Conservation (phyloP, 768 basidiomycete genomes). For the Suillus sp. region DNA sequence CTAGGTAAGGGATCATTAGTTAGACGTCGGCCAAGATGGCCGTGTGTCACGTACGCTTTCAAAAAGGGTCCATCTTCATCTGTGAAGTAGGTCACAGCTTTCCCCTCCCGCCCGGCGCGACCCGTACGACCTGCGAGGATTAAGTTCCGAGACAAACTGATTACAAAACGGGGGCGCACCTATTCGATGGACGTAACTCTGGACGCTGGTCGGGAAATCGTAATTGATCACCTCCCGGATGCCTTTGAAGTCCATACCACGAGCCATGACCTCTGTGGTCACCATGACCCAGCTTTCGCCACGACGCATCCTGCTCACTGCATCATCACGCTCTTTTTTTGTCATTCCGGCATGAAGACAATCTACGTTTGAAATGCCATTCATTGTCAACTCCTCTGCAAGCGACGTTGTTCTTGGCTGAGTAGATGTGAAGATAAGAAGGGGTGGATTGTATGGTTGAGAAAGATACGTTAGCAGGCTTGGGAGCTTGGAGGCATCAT, state of each 20-base stretch:
- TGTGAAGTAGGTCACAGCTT: constrained; percentile 95
- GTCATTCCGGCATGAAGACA: constrained; percentile 91
- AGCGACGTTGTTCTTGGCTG: constrained; percentile 84
- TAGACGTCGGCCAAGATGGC: constrained; percentile 10
- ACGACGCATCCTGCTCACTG: constrained; percentile 79
- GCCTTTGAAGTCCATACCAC: constrained; percentile 98
- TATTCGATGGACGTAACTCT: constrained; percentile 95
- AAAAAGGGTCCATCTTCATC: constrained; percentile 90
- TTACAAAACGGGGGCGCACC: constrained; percentile 46
- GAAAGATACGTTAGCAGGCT: constrained; percentile 80
- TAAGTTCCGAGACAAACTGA: constrained; percentile 9
- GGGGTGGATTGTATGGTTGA: constrained; percentile 85
- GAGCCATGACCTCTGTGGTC: constrained; percentile 95
- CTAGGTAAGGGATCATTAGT: constrained; percentile 40
- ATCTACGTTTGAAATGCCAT: constrained; percentile 80
- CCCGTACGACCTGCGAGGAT: constrained; percentile 79
- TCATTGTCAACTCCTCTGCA: constrained; percentile 78
- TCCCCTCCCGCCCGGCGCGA: constrained; percentile 88
- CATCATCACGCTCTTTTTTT: constrained; percentile 84
- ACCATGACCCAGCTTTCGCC: constrained; percentile 96
- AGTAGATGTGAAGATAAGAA: constrained; percentile 88
- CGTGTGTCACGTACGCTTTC: constrained; percentile 65
- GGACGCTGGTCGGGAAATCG: constrained; percentile 94
- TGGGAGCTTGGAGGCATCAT: constrained; percentile 92
- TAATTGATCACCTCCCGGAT: constrained; percentile 94